phyloP scores from a whole-genome alignment of 1,139 yeast species.

The Yamadazyma triangularis region DNA sequence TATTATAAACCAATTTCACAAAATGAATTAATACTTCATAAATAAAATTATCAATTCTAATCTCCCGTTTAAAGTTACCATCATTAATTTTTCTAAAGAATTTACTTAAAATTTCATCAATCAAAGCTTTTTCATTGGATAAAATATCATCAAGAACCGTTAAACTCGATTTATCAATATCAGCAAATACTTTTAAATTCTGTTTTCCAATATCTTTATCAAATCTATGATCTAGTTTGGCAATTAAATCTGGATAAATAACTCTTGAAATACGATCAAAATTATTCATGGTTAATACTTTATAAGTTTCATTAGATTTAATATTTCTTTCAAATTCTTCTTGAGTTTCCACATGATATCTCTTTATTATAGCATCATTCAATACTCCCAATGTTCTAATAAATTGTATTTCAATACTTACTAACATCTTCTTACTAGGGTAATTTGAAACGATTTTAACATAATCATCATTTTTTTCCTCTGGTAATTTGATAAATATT shows the following conservation, averaged over 20 bases:
- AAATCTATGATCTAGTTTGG: slow-evolving; percentile 31
- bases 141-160: slow-evolving; percentile 42
- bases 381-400: slow-evolving; percentile 43
- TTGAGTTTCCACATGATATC: slow-evolving; percentile 29
- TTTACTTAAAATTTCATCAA: slow-evolving; percentile 24
- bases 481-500: slow-evolving; percentile 19
- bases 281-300: slow-evolving; percentile 44
- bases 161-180: slow-evolving; percentile 40
- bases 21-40: slow-evolving; percentile 39
- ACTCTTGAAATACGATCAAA: slow-evolving; percentile 33
- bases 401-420: slow-evolving; percentile 44
- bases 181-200: slow-evolving; percentile 39
- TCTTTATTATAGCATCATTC: slow-evolving; percentile 42
- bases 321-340: slow-evolving; percentile 14
- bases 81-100: slow-evolving; percentile 20
- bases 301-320: slow-evolving; percentile 23
- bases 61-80: slow-evolving; percentile 4
- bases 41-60: slow-evolving; percentile 37
- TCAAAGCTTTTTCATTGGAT: slow-evolving; percentile 33
- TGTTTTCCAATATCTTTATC: slow-evolving; percentile 35
- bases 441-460: slow-evolving; percentile 30
- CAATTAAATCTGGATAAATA: slow-evolving; percentile 31
- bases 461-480: slow-evolving; percentile 11
- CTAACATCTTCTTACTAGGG: slow-evolving; percentile 40
- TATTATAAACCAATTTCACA: slow-evolving; percentile 37